phyloP scores from a whole-genome alignment of 208 protist genomes.

The Trypanosoma vivax region DNA sequence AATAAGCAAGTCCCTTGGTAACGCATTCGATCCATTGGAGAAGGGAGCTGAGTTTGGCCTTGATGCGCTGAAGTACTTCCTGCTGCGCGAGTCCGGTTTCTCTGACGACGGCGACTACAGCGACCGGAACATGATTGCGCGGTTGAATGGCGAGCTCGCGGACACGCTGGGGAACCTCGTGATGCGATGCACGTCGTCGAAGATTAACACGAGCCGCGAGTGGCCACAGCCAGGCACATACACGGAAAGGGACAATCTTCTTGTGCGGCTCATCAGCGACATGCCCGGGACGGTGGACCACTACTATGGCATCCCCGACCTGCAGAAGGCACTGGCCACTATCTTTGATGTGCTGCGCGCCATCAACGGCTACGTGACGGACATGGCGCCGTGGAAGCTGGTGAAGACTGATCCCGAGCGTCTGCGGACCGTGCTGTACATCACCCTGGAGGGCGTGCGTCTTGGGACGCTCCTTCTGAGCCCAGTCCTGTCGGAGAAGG shows the following conservation, averaged over 20 bases:
- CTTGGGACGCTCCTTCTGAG: conserved; percentile 71
- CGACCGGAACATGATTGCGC: conserved; percentile 73
- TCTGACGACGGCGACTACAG: conserved; percentile 95
- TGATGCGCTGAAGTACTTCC: conserved; percentile 94
- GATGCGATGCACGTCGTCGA: conserved; percentile 71
- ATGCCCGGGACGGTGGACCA: conserved; percentile 72
- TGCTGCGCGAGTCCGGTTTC: conserved; percentile 92
- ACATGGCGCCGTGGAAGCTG: conserved; percentile 91
- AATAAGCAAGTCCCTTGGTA: conserved; percentile 97
- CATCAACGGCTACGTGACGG: conserved; percentile 87
- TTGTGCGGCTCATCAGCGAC: conserved; percentile 59
- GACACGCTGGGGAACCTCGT: conserved; percentile 93
- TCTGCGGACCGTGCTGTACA: conserved; percentile 84
- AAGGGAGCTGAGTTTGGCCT: conserved; percentile 77
- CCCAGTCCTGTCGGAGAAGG: conserved; percentile 81
- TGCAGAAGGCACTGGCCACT: conserved; percentile 75
- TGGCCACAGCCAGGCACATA: conserved; percentile 67
- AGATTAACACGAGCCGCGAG: conserved; percentile 74
- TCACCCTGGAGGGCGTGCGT: conserved; percentile 86
- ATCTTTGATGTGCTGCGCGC: conserved; percentile 84
- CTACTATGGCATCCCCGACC: conserved; percentile 79
- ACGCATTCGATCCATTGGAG: conserved; percentile 93
- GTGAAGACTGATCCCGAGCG: conserved; percentile 72
- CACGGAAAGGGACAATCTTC: conserved; percentile 43
- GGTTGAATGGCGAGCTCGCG: conserved; percentile 91